These are phyloP conservation scores for Exophiala calicioides DNA, from an alignment of 2,329 filamentous ascomycete genomes.

Conservation along the genomic window DNA sequence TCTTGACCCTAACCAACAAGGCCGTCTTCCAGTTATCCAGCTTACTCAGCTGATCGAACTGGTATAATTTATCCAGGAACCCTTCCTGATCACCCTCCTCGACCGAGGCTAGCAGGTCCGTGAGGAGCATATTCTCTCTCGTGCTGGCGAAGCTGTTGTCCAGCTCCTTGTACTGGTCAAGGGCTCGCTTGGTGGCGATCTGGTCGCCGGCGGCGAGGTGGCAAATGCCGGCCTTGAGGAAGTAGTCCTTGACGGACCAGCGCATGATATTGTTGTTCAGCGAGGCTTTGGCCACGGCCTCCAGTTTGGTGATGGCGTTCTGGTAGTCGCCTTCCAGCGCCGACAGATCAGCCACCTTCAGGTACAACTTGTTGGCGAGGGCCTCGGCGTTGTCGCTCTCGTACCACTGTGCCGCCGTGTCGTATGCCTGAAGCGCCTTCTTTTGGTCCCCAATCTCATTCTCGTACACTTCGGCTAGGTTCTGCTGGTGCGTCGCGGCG, in stretches of 20 bases:
- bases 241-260: conserved; percentile 93
- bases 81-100: conserved; percentile 76
- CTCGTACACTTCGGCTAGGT: conserved; percentile 83
- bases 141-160: conserved; percentile 75
- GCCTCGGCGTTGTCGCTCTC: conserved; percentile 82
- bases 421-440: conserved; percentile 78
- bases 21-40: conserved; percentile 97
- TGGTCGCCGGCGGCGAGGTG: conserved; percentile 75
- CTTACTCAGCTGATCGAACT: conserved; percentile 89
- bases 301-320: conserved; percentile 78
- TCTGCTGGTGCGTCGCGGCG: conserved; percentile 88
- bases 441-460: conserved; percentile 75
- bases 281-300: conserved; percentile 75
- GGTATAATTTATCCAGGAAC: conserved; percentile 83
- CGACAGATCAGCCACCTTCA: conserved; percentile 87
- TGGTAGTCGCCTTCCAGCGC: conserved; percentile 82
- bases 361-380: conserved; percentile 89
- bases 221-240: conserved; percentile 91
- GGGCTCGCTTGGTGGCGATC: conserved; percentile 74
- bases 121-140: conserved; percentile 78
- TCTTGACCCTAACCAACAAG: conserved; percentile 79
- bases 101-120: conserved; percentile 73
- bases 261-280: conserved; percentile 91
- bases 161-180: conserved; percentile 78
- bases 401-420: conserved; percentile 85